Evolutionary conservation across 208 protist species (phyloP), one percentile per base, ranked within the genome.

Genomic region (Wallacemonas sp.): DNA sequence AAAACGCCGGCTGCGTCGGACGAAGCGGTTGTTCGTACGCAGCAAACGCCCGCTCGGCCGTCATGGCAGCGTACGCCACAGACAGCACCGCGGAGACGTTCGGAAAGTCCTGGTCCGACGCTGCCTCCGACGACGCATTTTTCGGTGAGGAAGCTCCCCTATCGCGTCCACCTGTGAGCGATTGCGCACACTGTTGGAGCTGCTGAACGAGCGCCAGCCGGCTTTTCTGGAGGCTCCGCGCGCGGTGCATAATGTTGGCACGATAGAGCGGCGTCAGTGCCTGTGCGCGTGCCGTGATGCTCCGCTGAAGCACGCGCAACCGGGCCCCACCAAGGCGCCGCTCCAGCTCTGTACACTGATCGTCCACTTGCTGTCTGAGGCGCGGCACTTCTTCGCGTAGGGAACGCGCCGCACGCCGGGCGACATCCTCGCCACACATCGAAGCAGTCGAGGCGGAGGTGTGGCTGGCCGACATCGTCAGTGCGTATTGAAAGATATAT

Each of bases 121-220:
- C 36, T 14, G 36, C 36, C 14, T 7, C 36, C 10, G 36, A 41
- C 36, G 36, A 16, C 36, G 36, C 7, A 16, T 7, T 41, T 14
- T 7, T 14, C 36, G 36, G 36, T 41, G 36, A 41, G 7, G 36
- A 41, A 7, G 14, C 36, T 41, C 10, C 18, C 44, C 5, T 16
- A 18, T 49, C 44, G 20, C 48, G 48, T 3, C 48, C 26, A 10
- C 18, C 22, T 0, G 68, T 46, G 18, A 79, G 59, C 7, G 25
- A 26, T n/a, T 57, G 22, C 7, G 54, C 66, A 22, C 57, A 39
- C 1, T 59, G 45, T 2, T 41, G 39, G 3, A 78, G 73, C 33
- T 62, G 54, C 0, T 74, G 50, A 42, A 52, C 66, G 22, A 65
- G 26, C 16, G 39, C 55, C 11, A 70, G 23, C 1, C 25, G 44